Percentiles rank a stretch among this genome's conserved stretches.
phyloP scores from a whole-genome alignment of 768 basidiomycete species.

The Rhodotorula graminis region DNA sequence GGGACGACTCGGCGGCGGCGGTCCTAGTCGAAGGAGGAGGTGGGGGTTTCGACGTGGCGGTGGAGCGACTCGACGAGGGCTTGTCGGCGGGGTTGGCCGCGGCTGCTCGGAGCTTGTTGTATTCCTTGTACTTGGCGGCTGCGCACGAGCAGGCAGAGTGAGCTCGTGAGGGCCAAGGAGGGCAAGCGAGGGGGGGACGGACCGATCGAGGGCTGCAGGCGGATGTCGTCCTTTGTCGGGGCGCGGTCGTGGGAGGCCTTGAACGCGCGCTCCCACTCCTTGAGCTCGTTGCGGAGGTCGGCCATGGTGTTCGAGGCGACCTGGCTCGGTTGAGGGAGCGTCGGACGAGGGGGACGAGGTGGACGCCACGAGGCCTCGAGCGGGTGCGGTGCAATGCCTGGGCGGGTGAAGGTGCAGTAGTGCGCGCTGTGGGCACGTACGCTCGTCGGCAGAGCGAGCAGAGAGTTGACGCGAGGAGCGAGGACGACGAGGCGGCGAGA shows the following conservation, averaged over 20 bases:
- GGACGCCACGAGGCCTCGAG: not conserved
- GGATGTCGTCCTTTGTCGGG: slow-evolving; percentile 50
- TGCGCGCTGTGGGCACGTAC: not conserved
- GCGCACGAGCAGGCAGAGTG: not conserved
- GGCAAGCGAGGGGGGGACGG: slow-evolving; percentile 16
- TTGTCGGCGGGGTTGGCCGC: not conserved
- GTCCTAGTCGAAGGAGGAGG: not conserved
- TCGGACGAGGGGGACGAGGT: not conserved
- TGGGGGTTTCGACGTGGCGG: not conserved
- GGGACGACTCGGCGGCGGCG: not conserved
- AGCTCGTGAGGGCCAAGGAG: not conserved
- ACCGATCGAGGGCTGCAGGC: slow-evolving; percentile 47
- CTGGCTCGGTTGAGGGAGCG: not conserved
- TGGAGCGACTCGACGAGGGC: not conserved
- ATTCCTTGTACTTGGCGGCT: slow-evolving; percentile 41
- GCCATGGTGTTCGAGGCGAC: not conserved
- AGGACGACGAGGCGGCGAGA: not conserved
- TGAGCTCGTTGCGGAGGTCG: slow-evolving; percentile 47
- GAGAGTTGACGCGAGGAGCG: too few species aligned
- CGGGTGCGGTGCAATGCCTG: too few species aligned
- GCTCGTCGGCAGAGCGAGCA: not conserved
- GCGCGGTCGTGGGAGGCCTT: slow-evolving; percentile 42
- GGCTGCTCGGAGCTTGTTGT: slow-evolving; percentile 18
- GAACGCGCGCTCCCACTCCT: slow-evolving; percentile 48
- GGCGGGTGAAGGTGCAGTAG: too few species aligned